These are phyloP conservation scores for Colletotrichum sp. DNA, from an alignment of 2,329 filamentous ascomycete genomes.

Conservation along the genomic window DNA sequence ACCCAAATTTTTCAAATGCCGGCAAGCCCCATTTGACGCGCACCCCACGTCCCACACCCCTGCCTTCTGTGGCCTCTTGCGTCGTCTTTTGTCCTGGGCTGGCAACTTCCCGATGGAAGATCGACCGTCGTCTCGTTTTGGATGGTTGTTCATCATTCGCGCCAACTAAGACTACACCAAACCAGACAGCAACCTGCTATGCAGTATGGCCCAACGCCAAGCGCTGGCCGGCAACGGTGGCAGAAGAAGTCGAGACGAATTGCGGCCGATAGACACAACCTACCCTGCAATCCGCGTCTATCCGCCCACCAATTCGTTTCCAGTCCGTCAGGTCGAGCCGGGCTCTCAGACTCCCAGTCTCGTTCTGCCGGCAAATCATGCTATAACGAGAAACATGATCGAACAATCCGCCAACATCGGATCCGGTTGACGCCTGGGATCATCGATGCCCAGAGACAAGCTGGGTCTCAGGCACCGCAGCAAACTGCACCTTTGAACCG, in stretches of 20 bases:
- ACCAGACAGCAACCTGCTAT: not conserved
- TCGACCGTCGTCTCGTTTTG: constrained; percentile 18
- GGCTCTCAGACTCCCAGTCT: constrained; percentile 17
- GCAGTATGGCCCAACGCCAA: not conserved
- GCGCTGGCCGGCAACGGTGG: not conserved
- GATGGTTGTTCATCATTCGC: not conserved
- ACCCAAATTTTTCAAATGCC: constrained; percentile 8
- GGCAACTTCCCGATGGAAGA: constrained; percentile 10
- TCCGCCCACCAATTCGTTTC: not conserved
- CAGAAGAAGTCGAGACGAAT: not conserved
- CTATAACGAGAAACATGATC: constrained; percentile 3
- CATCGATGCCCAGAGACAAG: constrained; percentile 11
- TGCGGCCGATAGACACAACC: not conserved
- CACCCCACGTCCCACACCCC: constrained; percentile 8
- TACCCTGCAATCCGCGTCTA: not conserved
- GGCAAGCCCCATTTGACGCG: not conserved
- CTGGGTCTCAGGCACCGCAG: constrained; percentile 13
- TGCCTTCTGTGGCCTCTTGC: not conserved
- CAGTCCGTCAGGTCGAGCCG: constrained; percentile 15
- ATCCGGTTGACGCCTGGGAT: not conserved
- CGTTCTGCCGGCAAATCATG: constrained; percentile 19
- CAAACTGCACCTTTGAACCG: not conserved
- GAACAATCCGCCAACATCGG: not conserved
- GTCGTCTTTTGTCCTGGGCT: not conserved
- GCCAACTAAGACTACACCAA: not conserved